Evolutionary conservation across 1,139 yeast species (phyloP).

Genomic region (Diutina siamensis): DNA sequence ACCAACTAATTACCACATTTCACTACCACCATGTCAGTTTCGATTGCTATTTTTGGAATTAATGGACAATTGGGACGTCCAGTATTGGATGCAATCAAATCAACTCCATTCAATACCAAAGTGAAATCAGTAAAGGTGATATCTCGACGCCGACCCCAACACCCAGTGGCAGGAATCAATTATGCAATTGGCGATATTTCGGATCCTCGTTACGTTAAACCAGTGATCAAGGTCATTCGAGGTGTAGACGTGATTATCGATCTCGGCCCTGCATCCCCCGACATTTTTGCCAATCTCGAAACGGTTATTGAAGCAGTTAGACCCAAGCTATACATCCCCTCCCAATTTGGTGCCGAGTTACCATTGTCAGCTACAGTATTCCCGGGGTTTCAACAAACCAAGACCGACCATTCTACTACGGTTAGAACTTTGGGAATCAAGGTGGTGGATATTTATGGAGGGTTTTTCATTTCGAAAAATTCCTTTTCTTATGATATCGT

Average conservation of each 20-base stretch:
- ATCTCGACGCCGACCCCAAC: slow-evolving; percentile 26
- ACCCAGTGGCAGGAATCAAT: slow-evolving; percentile 26
- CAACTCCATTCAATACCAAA: slow-evolving; percentile 31
- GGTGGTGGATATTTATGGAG: slow-evolving; percentile 35
- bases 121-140: slow-evolving; percentile 41
- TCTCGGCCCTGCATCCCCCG: slow-evolving; percentile 21
- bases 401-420: slow-evolving; percentile 26
- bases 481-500: slow-evolving; percentile 22
- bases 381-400: slow-evolving; percentile 26
- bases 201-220: slow-evolving; percentile 13
- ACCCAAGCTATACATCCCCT: slow-evolving; percentile 47
- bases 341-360: slow-evolving; percentile 46
- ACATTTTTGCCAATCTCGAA: slow-evolving; percentile 16
- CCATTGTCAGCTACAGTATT: slow-evolving; percentile 13
- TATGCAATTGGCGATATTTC: slow-evolving; percentile 25
- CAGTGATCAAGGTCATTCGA: slow-evolving; percentile 28
- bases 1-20: too few relatives aligned
- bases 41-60: slow-evolving; percentile 41
- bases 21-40: neutral
- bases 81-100: slow-evolving; percentile 30
- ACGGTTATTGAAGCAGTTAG: slow-evolving; percentile 26
- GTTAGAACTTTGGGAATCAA: slow-evolving; percentile 39
- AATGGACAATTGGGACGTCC: slow-evolving; percentile 43
- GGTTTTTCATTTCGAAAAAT: slow-evolving; percentile 34
- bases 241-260: slow-evolving; percentile 44